Evolutionary conservation across 1,284 basidiomycete genomes (phyloP).

Genomic region (Agroathelia rolfsii): DNA sequence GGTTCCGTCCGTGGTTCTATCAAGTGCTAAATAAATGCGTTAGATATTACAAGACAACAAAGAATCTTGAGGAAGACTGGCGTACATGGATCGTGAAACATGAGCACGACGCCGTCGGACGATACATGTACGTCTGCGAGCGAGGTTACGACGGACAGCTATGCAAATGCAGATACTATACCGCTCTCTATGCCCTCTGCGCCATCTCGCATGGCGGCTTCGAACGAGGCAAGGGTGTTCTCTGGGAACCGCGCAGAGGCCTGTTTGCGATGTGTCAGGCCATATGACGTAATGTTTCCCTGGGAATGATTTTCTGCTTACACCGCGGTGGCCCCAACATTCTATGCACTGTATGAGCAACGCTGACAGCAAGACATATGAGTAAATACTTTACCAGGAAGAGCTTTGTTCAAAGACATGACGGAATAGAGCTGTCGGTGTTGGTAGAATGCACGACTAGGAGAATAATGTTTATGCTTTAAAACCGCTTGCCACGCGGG

Average conservation of each 20-base stretch:
- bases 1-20: constrained; percentile 59
- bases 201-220: constrained; percentile 86
- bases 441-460: too few relatives aligned
- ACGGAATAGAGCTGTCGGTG: too few relatives aligned
- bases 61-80: constrained; percentile 12
- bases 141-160: constrained; percentile 37
- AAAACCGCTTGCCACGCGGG: too few relatives aligned
- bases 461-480: too few relatives aligned
- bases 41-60: constrained; percentile 4
- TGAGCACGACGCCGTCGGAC: constrained; percentile 79
- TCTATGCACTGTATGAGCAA: constrained; percentile 29
- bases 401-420: constrained; percentile 15
- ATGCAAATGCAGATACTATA: constrained; percentile 30
- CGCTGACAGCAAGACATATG: not conserved
- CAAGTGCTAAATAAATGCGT: constrained; percentile 36
- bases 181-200: constrained; percentile 93
- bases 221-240: constrained; percentile 88
- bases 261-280: constrained; percentile 27
- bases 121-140: constrained; percentile 92
- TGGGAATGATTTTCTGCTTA: constrained; percentile 42
- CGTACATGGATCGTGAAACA: constrained; percentile 92
- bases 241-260: constrained; percentile 83
- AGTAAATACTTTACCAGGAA: constrained; percentile 17
- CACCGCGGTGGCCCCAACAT: constrained; percentile 93
- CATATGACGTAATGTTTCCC: constrained; percentile 8